phyloP scores from a whole-genome alignment of 805 yeast genomes.

The Blastobotrys mokoenaii region DNA sequence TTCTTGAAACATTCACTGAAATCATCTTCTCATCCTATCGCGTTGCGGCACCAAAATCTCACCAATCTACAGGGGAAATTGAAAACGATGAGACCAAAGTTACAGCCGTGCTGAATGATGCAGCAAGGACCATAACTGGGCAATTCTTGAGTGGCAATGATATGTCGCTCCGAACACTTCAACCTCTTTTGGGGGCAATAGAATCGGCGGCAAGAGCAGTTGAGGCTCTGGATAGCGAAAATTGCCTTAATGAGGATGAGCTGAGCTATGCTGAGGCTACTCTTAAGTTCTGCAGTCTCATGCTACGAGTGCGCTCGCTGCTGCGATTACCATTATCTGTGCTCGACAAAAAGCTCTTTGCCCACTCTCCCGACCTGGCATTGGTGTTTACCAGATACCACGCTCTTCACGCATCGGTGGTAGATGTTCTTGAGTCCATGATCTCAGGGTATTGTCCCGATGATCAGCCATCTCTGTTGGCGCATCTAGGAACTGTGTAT shows the following conservation, averaged over 20 bases:
- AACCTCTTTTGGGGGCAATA: conserved; percentile 45
- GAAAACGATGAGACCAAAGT: conserved; percentile 32
- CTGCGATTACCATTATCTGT: conserved; percentile 47
- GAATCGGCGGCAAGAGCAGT: conserved; percentile 36
- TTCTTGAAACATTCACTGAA: conserved; percentile 46
- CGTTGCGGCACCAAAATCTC: conserved; percentile 22
- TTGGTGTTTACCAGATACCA: conserved; percentile 45
- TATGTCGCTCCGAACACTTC: conserved; percentile 44
- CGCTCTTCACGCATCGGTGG: conserved; percentile 40
- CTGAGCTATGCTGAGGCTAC: conserved; percentile 42
- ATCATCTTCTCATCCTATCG: conserved; percentile 50
- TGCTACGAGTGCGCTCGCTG: conserved; percentile 49
- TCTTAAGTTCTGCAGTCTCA: conserved; percentile 46
- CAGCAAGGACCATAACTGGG: conserved; percentile 44
- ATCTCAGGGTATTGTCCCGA: conserved; percentile 27
- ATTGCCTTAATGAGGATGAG: conserved; percentile 40
- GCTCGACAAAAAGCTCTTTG: conserved; percentile 55
- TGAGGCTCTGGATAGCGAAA: conserved; percentile 33
- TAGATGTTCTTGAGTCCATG: conserved; percentile 44
- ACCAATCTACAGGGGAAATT: too few species aligned
- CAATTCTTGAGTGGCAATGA: conserved; percentile 48
- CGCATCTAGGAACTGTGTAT: conserved; percentile 65
- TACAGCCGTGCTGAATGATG: conserved; percentile 39
- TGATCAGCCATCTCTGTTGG: conserved; percentile 68
- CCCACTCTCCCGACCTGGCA: conserved; percentile 47